These are phyloP conservation scores for Persicaria maculosa DNA, from an alignment of 148 eudicot genomes.

Conservation along the genomic window DNA sequence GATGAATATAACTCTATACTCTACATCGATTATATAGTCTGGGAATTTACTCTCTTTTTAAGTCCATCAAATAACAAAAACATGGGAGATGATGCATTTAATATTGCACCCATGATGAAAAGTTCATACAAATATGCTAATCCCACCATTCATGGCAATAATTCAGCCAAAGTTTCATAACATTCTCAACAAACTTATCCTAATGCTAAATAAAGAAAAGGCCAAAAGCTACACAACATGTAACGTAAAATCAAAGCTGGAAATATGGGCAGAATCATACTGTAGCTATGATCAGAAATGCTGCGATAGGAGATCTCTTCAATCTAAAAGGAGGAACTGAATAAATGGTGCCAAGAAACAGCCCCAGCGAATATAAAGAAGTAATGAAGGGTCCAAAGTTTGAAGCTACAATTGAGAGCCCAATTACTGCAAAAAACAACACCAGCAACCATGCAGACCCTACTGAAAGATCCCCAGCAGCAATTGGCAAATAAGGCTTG, in stretches of 20 bases:
- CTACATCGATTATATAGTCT: not conserved
- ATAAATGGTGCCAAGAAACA: conserved; percentile 95
- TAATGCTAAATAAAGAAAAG: not conserved
- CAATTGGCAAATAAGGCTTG: conserved; percentile 96
- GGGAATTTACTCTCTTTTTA: not conserved
- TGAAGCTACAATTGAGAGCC: conserved; percentile 63
- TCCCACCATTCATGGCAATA: not conserved
- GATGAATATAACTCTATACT: not conserved
- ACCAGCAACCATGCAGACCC: conserved; percentile 91
- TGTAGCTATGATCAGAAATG: conserved; percentile 92
- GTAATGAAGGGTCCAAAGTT: conserved; percentile 91
- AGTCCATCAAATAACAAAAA: not conserved
- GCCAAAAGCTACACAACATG: not conserved
- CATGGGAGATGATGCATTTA: not conserved
- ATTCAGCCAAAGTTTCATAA: not conserved
- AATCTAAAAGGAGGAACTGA: conserved; percentile 96
- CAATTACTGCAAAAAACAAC: conserved; percentile 61
- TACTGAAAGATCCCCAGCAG: conserved; percentile 97
- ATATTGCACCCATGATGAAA: not conserved
- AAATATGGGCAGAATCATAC: conserved; percentile 32
- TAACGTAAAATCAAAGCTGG: not conserved
- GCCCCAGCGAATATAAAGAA: conserved; percentile 72
- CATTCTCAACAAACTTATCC: not conserved
- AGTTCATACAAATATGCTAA: not conserved
- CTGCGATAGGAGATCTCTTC: conserved; percentile 89